A percentile compares a stretch with the other conserved stretches of the same genome.
Conservation (phyloP, 495 filamentous ascomycete species). For the Aspergillus indologenus region DNA sequence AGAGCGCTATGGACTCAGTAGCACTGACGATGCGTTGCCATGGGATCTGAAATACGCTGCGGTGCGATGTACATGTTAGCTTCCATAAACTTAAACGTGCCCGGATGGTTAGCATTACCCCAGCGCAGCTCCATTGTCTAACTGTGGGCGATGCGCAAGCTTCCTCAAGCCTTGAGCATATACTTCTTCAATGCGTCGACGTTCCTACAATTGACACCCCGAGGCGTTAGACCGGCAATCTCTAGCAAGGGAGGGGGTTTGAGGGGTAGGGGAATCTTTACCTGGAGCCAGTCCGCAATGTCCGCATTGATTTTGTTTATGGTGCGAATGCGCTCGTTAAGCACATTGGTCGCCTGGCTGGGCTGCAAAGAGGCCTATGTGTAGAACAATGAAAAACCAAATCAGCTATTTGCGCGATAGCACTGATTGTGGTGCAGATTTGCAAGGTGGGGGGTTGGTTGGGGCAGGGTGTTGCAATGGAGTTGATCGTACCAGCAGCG, state of each 20-base stretch:
- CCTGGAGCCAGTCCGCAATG: conserved; percentile 96
- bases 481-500: conserved; percentile 77
- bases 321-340: conserved; percentile 84
- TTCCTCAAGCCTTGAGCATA: conserved; percentile 85
- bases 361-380: conserved; percentile 77
- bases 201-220: conserved; percentile 60
- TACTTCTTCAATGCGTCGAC: conserved; percentile 84
- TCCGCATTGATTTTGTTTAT: conserved; percentile 84
- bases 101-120: conserved; percentile 57
- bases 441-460: conserved; percentile 8
- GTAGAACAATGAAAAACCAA: conserved; percentile 8
- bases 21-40: conserved; percentile 89
- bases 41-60: conserved; percentile 82
- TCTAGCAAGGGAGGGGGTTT: background rate
- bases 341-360: conserved; percentile 73
- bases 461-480: conserved; percentile 9
- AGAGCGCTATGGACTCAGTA: conserved; percentile 73
- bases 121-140: conserved; percentile 71
- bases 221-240: background rate
- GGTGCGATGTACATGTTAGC: background rate
- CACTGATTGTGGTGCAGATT: background rate
- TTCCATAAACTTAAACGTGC: background rate
- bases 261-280: conserved; percentile 38
- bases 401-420: conserved; percentile 1
- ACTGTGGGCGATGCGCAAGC: conserved; percentile 64